phyloP scores from a whole-genome alignment of 2,329 filamentous ascomycete genomes.

The Curvularia spicifera region DNA sequence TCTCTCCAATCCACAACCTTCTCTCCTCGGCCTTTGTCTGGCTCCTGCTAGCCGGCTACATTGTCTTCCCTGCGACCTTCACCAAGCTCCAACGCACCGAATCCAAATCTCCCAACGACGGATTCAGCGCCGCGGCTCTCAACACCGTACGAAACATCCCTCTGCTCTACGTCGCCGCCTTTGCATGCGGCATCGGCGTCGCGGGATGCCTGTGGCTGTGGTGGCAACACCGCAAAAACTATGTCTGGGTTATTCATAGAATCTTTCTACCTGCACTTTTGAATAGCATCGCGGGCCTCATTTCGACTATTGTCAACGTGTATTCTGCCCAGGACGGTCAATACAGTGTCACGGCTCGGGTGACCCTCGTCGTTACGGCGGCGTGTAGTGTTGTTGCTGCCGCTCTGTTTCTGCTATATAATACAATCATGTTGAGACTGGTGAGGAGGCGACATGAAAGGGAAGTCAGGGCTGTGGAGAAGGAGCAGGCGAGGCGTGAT shows the following conservation, averaged over 20 bases:
- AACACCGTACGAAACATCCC: conserved; percentile 48
- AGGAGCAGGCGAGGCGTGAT: conserved; percentile 11
- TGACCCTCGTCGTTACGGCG: conserved; percentile 49
- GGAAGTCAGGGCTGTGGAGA: conserved; percentile 35
- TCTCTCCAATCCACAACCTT: conserved; percentile 57
- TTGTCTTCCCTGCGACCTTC: conserved; percentile 61
- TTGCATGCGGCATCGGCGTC: conserved; percentile 52
- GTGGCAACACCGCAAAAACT: conserved; percentile 56
- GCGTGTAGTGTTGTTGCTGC: conserved; percentile 5
- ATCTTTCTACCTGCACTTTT: conserved; percentile 55
- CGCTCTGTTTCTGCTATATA: conserved; percentile 37
- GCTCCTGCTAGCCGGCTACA: conserved; percentile 61
- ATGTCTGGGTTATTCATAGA: conserved; percentile 62
- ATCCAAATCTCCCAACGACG: conserved; percentile 17
- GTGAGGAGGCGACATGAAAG: conserved; percentile 44
- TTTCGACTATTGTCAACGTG: conserved; percentile 59
- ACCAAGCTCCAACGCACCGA: conserved; percentile 51
- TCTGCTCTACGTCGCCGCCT: conserved; percentile 54
- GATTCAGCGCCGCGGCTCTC: conserved; percentile 37
- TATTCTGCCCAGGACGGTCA: conserved; percentile 56
- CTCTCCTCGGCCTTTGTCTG: conserved; percentile 56
- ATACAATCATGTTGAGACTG: conserved; percentile 43
- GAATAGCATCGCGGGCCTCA: conserved; percentile 59
- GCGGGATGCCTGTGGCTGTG: conserved; percentile 55
- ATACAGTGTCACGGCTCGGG: conserved; percentile 50